Base-by-base conservation (phyloP, 2,329 filamentous ascomycete genomes). In the Nothopassalora personata region DNA sequence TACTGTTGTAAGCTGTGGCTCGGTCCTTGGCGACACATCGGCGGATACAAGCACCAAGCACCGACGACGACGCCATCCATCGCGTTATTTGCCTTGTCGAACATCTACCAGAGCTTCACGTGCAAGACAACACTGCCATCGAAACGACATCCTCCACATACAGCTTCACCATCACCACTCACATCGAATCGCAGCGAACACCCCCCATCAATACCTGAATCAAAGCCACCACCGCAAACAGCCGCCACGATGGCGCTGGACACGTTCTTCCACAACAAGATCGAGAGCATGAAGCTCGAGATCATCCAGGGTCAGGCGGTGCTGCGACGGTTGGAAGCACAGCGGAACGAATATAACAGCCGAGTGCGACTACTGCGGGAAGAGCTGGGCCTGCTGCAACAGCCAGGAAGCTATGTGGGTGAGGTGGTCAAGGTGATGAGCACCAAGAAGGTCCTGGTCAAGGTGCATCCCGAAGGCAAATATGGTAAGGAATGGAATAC, bases 341-440 rank as follows among this genome's bases (percentile, higher is more conserved):
- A 99, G 78, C 87, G 94, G 68, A 99, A 99, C 74, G 94, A 99
- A 79, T 97, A 97, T 84, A 99, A 99, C 81, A 97, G 94, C 61
- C 86, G 94, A 74, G 94, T 99, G 71, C 90, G 94, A 63, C 82
- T 99, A 77, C 80, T 99, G 71, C 85, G 94, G 70, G 94, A 99
- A 80, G 94, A 99, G 81, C 84, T 99, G 23, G 94, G 94, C 55
- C 81, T 99, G 70, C 81, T 99, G 65, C 94, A 99, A 78, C 94
- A 99, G 76, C 94, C 94, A 3, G 94, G 94, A 45, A 97, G 93
- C 19, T 99, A 99, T 73, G 94, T 99, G 34, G 94, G 94, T 60
- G 94, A 99, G 79, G 94, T 99, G n/a, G 94, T 99, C 73, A 99
- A 97, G 83, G 94, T 97, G 59, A 99, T 99, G 94, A 87, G 93